Conservation (phyloP, 345 rosid species). For the Garcia nutans region DNA sequence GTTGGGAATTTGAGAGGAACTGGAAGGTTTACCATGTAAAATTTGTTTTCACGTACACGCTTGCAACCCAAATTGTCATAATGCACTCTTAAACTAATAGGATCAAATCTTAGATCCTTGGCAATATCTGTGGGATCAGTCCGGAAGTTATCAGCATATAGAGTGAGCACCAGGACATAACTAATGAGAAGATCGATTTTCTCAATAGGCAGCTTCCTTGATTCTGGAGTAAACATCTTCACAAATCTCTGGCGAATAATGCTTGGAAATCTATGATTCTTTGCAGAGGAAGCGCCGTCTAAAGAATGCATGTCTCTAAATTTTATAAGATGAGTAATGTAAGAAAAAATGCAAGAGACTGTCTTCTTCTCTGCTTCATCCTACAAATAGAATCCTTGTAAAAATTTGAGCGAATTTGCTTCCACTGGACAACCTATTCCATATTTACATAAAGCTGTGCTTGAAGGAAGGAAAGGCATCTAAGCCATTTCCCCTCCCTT, state of each 20-base stretch:
- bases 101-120: slow-evolving; percentile 61
- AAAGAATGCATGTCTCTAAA: slow-evolving; percentile 63
- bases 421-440: not conserved
- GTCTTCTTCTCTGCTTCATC: slow-evolving; percentile 51
- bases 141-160: slow-evolving; percentile 66
- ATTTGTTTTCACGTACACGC: slow-evolving; percentile 32
- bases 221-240: slow-evolving; percentile 47
- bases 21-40: slow-evolving; percentile 43
- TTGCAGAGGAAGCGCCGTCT: slow-evolving; percentile 53
- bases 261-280: slow-evolving; percentile 56
- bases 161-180: slow-evolving; percentile 70
- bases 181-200: slow-evolving; percentile 66
- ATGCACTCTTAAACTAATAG: slow-evolving; percentile 44
- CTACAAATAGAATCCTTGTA: slow-evolving; percentile 35
- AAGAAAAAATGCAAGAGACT: slow-evolving; percentile 45
- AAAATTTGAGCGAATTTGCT: not conserved
- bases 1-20: slow-evolving; percentile 67
- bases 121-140: slow-evolving; percentile 66
- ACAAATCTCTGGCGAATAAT: slow-evolving; percentile 49
- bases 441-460: too few relatives aligned
- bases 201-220: slow-evolving; percentile 44
- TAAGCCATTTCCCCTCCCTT: not conserved
- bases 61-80: slow-evolving; percentile 79
- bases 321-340: slow-evolving; percentile 71
- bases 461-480: not conserved